Evolutionary conservation across 768 basidiomycete genomes (phyloP).

Genomic region (Mycena rebaudengoi): DNA sequence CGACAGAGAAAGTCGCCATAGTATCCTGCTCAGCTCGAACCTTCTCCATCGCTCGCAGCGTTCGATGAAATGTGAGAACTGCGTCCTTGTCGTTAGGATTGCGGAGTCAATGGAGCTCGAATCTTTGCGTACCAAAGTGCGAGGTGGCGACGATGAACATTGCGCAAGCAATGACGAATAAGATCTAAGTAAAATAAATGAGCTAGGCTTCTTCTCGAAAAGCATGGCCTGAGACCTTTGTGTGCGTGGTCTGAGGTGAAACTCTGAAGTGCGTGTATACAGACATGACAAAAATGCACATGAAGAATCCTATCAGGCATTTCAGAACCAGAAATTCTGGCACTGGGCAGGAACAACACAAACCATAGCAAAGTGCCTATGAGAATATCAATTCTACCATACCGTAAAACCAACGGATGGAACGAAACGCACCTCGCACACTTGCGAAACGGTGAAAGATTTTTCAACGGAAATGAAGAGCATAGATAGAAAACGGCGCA

Average conservation of each 20-base stretch:
- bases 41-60: not conserved
- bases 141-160: constrained; percentile 7
- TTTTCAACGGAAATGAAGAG: not conserved
- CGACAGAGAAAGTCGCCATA: not conserved
- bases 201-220: not conserved
- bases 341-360: not conserved
- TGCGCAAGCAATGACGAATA: constrained; percentile 1
- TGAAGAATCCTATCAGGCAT: constrained; percentile 12
- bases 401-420: not conserved
- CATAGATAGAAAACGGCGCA: not conserved
- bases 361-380: constrained; percentile 12
- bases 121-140: constrained; percentile 1
- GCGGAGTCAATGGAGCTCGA: not conserved
- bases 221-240: not conserved
- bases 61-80: constrained; percentile 2
- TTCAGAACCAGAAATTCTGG: too few relatives aligned
- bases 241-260: not conserved
- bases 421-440: not conserved
- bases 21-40: not conserved
- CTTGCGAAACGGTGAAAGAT: not conserved
- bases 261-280: constrained; percentile 4
- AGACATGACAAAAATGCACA: not conserved
- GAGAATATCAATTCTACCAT: not conserved
- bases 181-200: not conserved
- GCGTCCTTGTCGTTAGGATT: not conserved